Conservation (phyloP, 805 yeast genomes). For the Ogataea trehaloabstinens region DNA sequence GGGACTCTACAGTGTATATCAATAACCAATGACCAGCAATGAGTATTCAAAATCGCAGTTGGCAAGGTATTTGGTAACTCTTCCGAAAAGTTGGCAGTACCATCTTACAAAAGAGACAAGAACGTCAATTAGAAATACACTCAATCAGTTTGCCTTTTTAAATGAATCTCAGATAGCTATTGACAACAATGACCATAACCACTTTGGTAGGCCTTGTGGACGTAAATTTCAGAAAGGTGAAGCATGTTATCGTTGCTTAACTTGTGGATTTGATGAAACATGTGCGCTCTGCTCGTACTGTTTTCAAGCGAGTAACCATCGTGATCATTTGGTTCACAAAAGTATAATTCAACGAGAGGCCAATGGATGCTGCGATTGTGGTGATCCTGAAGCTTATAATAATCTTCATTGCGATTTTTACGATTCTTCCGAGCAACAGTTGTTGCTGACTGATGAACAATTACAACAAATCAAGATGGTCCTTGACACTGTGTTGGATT, state of each 20-base stretch:
- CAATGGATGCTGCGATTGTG: conserved; percentile 86
- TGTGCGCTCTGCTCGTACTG: conserved; percentile 82
- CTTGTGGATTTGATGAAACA: conserved; percentile 78
- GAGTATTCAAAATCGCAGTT: conserved; percentile 10
- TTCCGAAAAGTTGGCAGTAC: conserved; percentile 36
- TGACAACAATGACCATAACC: conserved; percentile 34
- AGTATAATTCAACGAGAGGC: conserved; percentile 62
- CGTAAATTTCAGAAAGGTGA: conserved; percentile 73
- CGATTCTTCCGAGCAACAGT: conserved; percentile 2
- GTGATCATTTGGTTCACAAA: conserved; percentile 67
- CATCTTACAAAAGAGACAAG: conserved; percentile 30
- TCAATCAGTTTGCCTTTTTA: conserved; percentile 24
- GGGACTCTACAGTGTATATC: not conserved
- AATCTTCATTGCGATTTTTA: conserved; percentile 49
- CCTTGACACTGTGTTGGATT: conserved; percentile 52
- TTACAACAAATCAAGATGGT: conserved; percentile 36
- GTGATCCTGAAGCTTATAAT: conserved; percentile 83
- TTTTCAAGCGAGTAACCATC: conserved; percentile 65
- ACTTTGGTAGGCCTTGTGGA: conserved; percentile 71
- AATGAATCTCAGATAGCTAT: conserved; percentile 17
- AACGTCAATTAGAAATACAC: conserved; percentile 37
- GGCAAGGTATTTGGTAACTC: conserved; percentile 35
- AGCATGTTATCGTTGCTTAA: conserved; percentile 72
- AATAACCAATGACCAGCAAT: not conserved
- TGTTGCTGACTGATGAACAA: conserved; percentile 40